Percentiles rank a stretch among this genome's conserved stretches.
Evolutionary conservation across 2,329 filamentous ascomycete species (phyloP).

Genomic region (Ophiostoma tasmaniense): DNA sequence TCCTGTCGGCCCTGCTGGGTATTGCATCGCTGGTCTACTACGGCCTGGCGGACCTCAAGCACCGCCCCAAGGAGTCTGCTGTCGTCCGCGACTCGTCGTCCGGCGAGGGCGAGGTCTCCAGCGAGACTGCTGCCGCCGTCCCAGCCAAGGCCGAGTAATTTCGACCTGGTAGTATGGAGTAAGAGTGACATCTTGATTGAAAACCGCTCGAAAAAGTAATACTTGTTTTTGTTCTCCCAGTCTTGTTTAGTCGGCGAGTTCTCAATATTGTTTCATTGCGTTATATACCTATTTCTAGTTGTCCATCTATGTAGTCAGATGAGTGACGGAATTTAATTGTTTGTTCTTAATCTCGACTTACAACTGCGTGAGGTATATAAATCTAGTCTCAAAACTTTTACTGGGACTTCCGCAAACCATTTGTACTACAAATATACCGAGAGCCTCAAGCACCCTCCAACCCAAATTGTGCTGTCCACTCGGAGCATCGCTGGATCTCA

Average conservation of each 20-base stretch:
- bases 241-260: neutral
- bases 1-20: slow-evolving; percentile 59
- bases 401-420: too few relatives aligned
- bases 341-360: neutral
- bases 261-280: neutral
- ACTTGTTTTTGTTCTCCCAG: neutral
- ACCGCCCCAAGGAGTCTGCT: slow-evolving; percentile 9
- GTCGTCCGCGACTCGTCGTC: slow-evolving; percentile 12
- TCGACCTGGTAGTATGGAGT: neutral
- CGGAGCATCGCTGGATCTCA: neutral
- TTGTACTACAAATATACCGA: too few relatives aligned
- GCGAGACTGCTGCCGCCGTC: neutral
- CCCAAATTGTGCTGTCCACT: neutral
- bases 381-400: neutral
- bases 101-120: slow-evolving; percentile 7
- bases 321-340: neutral
- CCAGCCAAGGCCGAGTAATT: slow-evolving; percentile 11
- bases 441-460: neutral
- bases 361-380: neutral
- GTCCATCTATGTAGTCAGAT: neutral
- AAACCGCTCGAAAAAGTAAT: slow-evolving; percentile 8
- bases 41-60: slow-evolving; percentile 36
- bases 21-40: slow-evolving; percentile 61
- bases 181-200: neutral
- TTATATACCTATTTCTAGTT: slow-evolving; percentile 6